phyloP scores from a whole-genome alignment of 371 early-diverging fungal species.

The Haplosporangium sp. region DNA sequence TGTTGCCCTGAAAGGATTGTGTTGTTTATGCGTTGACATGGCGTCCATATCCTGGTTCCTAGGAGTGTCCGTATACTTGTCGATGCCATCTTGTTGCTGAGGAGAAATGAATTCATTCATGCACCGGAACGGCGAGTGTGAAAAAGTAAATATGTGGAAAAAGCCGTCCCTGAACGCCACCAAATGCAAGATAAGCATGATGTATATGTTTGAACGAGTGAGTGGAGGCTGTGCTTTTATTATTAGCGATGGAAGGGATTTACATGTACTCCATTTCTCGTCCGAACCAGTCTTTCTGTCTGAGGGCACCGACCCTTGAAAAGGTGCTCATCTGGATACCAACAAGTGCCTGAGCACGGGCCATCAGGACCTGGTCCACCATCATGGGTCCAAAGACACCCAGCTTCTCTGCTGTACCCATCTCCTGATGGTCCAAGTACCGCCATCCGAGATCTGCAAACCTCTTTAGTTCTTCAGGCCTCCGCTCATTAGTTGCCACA shows the following conservation, averaged over 20 bases:
- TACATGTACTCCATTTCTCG: conserved; percentile 51
- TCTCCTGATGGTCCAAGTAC: conserved; percentile 36
- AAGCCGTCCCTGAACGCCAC: background rate
- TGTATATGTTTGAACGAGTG: no score
- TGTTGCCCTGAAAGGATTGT: background rate
- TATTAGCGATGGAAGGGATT: background rate
- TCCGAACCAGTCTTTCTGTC: conserved; percentile 43
- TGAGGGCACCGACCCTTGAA: conserved; percentile 47
- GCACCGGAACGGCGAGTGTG: background rate
- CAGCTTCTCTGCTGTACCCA: conserved; percentile 41
- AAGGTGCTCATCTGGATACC: conserved; percentile 56
- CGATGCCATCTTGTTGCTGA: conserved; percentile 7
- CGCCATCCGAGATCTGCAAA: conserved; percentile 52
- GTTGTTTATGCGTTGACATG: conserved; percentile 4
- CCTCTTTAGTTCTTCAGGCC: conserved; percentile 48
- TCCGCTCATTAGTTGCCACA: conserved; percentile 50
- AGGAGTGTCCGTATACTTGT: conserved; percentile 12
- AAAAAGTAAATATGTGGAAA: background rate
- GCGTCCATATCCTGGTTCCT: conserved; percentile 16
- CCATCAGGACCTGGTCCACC: conserved; percentile 53
- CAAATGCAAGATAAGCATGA: background rate
- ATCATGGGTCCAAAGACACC: conserved; percentile 54
- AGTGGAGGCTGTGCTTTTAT: no score
- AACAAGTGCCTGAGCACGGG: conserved; percentile 40
- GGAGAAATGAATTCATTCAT: background rate